Conservation (phyloP, 1,284 basidiomycete species). For the Ustanciosporium gigantosporum region DNA sequence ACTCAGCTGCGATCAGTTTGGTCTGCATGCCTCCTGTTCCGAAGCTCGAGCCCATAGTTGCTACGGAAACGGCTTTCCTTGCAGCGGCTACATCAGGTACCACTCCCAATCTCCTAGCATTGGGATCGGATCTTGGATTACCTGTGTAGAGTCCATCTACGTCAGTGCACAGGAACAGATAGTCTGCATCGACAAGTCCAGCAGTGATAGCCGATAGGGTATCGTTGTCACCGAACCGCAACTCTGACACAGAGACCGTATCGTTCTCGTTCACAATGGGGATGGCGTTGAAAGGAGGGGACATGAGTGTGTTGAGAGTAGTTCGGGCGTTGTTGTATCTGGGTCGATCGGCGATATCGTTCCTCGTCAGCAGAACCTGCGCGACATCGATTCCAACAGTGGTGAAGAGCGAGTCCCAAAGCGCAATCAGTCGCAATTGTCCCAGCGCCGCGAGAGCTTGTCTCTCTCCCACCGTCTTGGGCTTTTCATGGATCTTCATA, state of each 20-base stretch:
- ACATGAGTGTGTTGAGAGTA: constrained; percentile 54
- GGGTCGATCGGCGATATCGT: constrained; percentile 82
- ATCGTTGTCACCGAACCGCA: constrained; percentile 99
- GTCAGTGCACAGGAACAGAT: constrained; percentile 92
- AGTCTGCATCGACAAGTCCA: constrained; percentile 95
- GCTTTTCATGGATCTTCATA: constrained; percentile 79
- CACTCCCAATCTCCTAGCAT: constrained; percentile 77
- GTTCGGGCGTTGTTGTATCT: constrained; percentile 56
- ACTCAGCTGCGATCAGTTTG: constrained; percentile 95
- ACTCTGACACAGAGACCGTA: constrained; percentile 68
- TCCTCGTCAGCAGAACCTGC: constrained; percentile 88
- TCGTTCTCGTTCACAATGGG: constrained; percentile 61
- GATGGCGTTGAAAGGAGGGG: constrained; percentile 46
- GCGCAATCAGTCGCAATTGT: constrained; percentile 89
- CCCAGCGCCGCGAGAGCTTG: constrained; percentile 96
- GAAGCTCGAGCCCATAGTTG: constrained; percentile 85
- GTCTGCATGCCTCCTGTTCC: constrained; percentile 99
- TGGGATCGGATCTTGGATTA: constrained; percentile 87
- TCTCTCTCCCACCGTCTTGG: constrained; percentile 84
- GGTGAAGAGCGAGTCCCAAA: constrained; percentile 95
- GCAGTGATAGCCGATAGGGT: constrained; percentile 95
- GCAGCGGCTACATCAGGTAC: constrained; percentile 83
- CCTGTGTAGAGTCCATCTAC: constrained; percentile 95
- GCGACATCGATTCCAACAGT: constrained; percentile 92
- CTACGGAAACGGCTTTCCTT: constrained; percentile 81